phyloP scores from a whole-genome alignment of 2,329 filamentous ascomycete species.

The Stachybotrys chartarum region DNA sequence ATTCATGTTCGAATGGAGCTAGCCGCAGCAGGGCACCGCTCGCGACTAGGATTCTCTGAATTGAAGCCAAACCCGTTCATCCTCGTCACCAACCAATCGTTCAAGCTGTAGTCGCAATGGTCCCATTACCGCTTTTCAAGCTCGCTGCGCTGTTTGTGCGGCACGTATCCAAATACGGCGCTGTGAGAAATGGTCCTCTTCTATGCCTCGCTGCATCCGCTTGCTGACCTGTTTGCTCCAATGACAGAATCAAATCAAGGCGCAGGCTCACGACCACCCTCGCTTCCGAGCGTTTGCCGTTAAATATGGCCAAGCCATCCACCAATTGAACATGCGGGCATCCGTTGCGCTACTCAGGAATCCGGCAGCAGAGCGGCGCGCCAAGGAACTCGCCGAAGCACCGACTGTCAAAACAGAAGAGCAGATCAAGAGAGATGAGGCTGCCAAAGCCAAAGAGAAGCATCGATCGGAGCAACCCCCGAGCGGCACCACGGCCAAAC shows the following conservation, averaged over 20 bases:
- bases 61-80: no score
- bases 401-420: conserved; percentile 61
- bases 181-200: conserved; percentile 37
- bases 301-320: conserved; percentile 54
- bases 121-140: conserved; percentile 61
- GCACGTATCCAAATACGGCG: conserved; percentile 63
- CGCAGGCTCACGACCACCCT: conserved; percentile 57
- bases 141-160: conserved; percentile 57
- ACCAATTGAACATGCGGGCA: conserved; percentile 61
- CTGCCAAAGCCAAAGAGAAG: conserved; percentile 42
- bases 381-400: conserved; percentile 55
- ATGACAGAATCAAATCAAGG: conserved; percentile 56
- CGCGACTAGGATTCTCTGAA: no score
- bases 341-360: conserved; percentile 54
- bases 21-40: no score
- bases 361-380: conserved; percentile 46
- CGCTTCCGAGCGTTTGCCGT: conserved; percentile 54
- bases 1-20: no score
- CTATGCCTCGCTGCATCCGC: not conserved
- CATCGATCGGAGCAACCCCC: conserved; percentile 15
- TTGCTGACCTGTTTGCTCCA: conserved; percentile 6
- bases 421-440: conserved; percentile 48
- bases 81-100: not conserved
- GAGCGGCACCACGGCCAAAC: conserved; percentile 12
- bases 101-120: conserved; percentile 35